Percentiles rank a stretch among this genome's conserved stretches.
Evolutionary conservation across 1,284 basidiomycete species (phyloP).

Genomic region (Leucoagaricus sp.): DNA sequence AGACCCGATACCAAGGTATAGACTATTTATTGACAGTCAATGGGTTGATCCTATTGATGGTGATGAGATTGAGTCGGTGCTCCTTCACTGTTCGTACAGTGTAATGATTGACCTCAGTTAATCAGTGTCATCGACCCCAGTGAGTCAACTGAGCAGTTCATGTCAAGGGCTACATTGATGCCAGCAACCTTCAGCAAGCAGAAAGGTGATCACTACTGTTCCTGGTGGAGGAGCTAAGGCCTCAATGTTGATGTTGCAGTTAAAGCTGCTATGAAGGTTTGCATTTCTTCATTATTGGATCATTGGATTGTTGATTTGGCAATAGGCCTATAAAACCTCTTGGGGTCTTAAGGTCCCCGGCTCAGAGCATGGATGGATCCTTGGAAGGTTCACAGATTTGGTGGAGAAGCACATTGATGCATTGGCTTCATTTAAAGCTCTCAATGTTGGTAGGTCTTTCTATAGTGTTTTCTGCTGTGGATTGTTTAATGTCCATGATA

Average conservation of each 20-base stretch:
- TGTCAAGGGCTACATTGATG: not conserved
- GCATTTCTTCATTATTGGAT: not conserved
- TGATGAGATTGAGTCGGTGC: conserved; percentile 58
- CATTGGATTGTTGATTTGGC: not conserved
- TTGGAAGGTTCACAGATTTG: conserved; percentile 72
- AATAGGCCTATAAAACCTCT: conserved; percentile 66
- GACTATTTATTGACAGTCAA: conserved; percentile 83
- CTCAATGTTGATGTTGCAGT: conserved; percentile 83
- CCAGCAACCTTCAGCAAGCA: conserved; percentile 50
- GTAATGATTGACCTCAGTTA: not conserved
- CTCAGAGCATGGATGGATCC: conserved; percentile 58
- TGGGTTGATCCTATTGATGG: conserved; percentile 63
- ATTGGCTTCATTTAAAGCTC: conserved; percentile 75
- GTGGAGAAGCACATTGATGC: conserved; percentile 74
- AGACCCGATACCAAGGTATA: not conserved
- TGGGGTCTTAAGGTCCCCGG: conserved; percentile 76
- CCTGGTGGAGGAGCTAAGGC: conserved; percentile 66
- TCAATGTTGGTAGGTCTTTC: conserved; percentile 75
- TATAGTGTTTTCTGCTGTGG: conserved; percentile 23
- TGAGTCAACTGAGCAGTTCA: conserved; percentile 18
- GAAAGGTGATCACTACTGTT: conserved; percentile 69
- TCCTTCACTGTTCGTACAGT: not conserved
- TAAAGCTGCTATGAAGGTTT: conserved; percentile 65
- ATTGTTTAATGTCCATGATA: conserved; percentile 52
- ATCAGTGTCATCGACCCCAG: conserved; percentile 75